Percentiles rank a stretch among this genome's conserved stretches.
Conservation (phyloP, 2,329 filamentous ascomycete species). For the Aureobasidium namibiae region DNA sequence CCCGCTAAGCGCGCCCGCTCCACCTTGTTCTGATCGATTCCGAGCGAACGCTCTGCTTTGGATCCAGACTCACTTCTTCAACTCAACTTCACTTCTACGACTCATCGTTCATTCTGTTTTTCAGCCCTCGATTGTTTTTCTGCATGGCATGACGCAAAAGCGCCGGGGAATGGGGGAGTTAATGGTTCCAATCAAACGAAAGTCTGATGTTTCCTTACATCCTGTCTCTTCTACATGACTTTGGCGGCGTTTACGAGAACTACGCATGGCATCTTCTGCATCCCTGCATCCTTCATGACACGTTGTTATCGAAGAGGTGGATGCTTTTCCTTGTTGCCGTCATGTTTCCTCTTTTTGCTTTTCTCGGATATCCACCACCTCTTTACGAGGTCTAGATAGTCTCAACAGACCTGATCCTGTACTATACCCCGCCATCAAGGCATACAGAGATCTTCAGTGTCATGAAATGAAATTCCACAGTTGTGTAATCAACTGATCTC, state of each 20-base stretch:
- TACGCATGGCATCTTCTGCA: not conserved
- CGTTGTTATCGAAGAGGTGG: not conserved
- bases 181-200: not conserved
- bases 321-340: not conserved
- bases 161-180: not conserved
- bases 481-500: not conserved
- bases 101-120: not conserved
- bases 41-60: not conserved
- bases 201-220: not conserved
- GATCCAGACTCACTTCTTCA: not conserved
- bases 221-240: not conserved
- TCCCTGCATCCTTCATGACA: not conserved
- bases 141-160: not conserved
- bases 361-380: not conserved
- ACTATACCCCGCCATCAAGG: slow-evolving; percentile 3
- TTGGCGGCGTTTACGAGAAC: not conserved
- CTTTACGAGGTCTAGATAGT: not conserved
- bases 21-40: not conserved
- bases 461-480: not conserved
- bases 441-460: not conserved
- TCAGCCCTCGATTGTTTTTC: not conserved
- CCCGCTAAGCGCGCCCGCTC: slow-evolving; percentile 5
- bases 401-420: slow-evolving; percentile 1
- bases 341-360: not conserved
- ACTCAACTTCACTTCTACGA: not conserved